Conservation (phyloP, 2,329 filamentous ascomycete genomes). For the Verticillium isaacii region DNA sequence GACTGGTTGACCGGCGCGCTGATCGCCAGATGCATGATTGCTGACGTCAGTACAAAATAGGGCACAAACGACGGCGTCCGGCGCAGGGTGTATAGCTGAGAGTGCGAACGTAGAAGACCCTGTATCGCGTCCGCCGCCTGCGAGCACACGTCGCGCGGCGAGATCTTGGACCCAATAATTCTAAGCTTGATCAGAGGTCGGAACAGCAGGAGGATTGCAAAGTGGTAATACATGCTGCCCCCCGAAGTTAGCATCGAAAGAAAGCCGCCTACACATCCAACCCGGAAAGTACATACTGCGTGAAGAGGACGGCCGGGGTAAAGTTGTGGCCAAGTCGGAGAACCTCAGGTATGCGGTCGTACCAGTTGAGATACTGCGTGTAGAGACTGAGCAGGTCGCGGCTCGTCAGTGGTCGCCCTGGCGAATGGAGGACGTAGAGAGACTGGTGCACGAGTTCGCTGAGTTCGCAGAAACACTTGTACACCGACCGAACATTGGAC, state of each 20-base stretch:
- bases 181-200: constrained; percentile 63
- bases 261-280: too few species aligned
- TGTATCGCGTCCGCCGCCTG: constrained; percentile 58
- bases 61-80: constrained; percentile 57
- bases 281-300: constrained; percentile 55
- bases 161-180: constrained; percentile 58
- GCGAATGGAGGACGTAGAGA: constrained; percentile 67
- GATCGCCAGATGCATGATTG: constrained; percentile 57
- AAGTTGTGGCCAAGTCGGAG: constrained; percentile 64
- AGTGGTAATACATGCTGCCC: constrained; percentile 64
- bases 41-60: constrained; percentile 56
- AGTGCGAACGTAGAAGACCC: constrained; percentile 50
- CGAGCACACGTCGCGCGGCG: constrained; percentile 61
- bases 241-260: not conserved
- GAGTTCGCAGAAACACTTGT: constrained; percentile 65
- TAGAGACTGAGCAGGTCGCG: constrained; percentile 60
- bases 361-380: constrained; percentile 67
- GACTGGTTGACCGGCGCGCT: constrained; percentile 29
- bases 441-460: constrained; percentile 71
- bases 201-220: constrained; percentile 68
- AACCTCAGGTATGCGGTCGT: constrained; percentile 59
- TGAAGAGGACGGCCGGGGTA: constrained; percentile 67
- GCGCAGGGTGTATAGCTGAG: constrained; percentile 53
- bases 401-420: constrained; percentile 59
- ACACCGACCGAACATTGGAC: constrained; percentile 64